Percentiles rank a stretch among this genome's conserved stretches.
These are phyloP conservation scores for Pseudogymnoascus sp. DNA, from an alignment of 2,329 filamentous ascomycete genomes.

Conservation along the genomic window DNA sequence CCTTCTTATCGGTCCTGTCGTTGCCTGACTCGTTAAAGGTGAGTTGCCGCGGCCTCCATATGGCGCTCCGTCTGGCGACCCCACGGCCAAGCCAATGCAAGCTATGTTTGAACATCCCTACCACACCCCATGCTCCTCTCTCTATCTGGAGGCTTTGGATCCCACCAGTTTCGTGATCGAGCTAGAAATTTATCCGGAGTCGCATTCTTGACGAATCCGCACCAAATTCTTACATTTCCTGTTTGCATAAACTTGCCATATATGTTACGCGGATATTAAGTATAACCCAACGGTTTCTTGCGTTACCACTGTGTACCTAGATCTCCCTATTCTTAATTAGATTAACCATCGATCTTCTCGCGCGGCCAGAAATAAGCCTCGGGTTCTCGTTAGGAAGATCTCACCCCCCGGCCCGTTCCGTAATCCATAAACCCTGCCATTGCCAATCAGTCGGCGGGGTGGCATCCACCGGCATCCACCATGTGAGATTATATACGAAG, in stretches of 20 bases:
- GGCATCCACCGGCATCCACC: neutral
- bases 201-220: neutral
- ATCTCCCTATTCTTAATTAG: neutral
- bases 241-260: neutral
- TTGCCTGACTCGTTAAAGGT: neutral
- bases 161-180: neutral
- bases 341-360: neutral
- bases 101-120: neutral
- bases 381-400: neutral
- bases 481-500: neutral
- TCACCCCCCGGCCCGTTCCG: neutral
- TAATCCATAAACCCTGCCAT: neutral
- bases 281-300: neutral
- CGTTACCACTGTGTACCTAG: neutral
- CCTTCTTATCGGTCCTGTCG: neutral
- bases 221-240: neutral
- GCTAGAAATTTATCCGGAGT: neutral
- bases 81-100: neutral
- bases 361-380: neutral
- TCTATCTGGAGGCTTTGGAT: neutral
- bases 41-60: neutral
- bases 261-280: neutral
- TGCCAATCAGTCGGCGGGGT: neutral
- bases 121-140: neutral
- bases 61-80: neutral